These are phyloP conservation scores for Ilex asprella DNA, from an alignment of 257 asterid species.

Conservation along the genomic window DNA sequence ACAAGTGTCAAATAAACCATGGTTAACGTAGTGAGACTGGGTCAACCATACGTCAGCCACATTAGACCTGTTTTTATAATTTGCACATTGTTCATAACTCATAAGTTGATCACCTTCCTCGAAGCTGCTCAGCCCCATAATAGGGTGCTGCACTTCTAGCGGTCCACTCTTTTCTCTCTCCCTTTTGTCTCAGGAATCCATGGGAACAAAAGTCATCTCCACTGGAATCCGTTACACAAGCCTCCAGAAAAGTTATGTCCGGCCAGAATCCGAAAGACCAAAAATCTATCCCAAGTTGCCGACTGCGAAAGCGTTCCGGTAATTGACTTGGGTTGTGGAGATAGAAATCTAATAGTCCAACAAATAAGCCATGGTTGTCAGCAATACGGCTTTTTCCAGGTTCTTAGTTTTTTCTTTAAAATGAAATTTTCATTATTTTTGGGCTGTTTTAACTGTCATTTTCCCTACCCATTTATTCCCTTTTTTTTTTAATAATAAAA, in stretches of 20 bases:
- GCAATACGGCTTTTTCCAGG: slow-evolving; percentile 74
- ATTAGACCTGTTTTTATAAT: too few relatives aligned
- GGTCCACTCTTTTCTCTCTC: background rate
- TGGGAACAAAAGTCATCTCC: slow-evolving; percentile 58
- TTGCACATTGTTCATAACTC: too few relatives aligned
- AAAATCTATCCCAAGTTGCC: slow-evolving; percentile 31
- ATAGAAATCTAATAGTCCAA: slow-evolving; percentile 23
- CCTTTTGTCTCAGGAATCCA: slow-evolving; percentile 1
- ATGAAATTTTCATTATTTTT: background rate
- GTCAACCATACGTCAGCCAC: too few relatives aligned
- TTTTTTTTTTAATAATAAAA: background rate
- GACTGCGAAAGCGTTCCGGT: slow-evolving; percentile 57
- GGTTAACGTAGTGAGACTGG: too few relatives aligned
- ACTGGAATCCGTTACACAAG: slow-evolving; percentile 38
- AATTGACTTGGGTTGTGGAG: slow-evolving; percentile 45
- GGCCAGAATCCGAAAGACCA: slow-evolving; percentile 72
- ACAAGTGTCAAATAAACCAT: too few relatives aligned
- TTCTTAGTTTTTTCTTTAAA: too few relatives aligned
- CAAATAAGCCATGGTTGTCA: slow-evolving; percentile 61
- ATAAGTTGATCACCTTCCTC: background rate
- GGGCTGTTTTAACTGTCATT: background rate
- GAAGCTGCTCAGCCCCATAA: background rate
- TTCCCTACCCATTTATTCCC: background rate
- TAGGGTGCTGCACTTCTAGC: background rate
- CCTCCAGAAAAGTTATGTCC: slow-evolving; percentile 64